Base-by-base conservation (phyloP, 225 moss, liverwort and hornwort genomes). In the Antitrichia curtipendula region DNA sequence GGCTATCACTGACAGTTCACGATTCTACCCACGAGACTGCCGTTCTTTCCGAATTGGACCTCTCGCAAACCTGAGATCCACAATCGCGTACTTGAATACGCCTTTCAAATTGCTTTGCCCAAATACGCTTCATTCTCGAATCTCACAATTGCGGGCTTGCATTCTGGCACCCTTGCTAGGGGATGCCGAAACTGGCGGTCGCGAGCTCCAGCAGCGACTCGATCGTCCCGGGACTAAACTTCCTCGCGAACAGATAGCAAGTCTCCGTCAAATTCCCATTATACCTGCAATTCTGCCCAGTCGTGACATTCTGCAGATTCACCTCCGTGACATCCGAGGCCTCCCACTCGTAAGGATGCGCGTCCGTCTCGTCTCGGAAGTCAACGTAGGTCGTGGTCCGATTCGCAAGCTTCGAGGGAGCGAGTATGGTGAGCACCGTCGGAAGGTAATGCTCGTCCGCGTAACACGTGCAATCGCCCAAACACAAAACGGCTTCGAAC, bases 361-460 rank as follows among this genome's bases (percentile, higher is more conserved):
- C 85, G 12, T 69, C 83, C 8, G 43, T 86, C 38, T 18, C 17
- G 45, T 41, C 56, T 40, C 49, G 82, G 75, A 92, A 94, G 80
- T 91, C 85, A 22, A 90, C 71, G 77, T 82, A 92, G 15, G 89
- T 88, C 29, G 87, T 41, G 8, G 92, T 91, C 66, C 94, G 86
- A 71, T 94, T 91, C 38, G 91, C 92, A 31, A 94, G 80, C 63
- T 80, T 87, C 27, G 84, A 81, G 65, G 94, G 92, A 24, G 88
- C 82, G 34, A 94, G 72, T 56, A 92, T 88, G 40, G 91, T 87
- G n/a, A 94, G 90, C 83, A 94, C 73, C 10, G 94, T 92, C 13
- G 94, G 31, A 10, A 91, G 90, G 88, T 91, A 94, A 62, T 94
- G 94, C 83, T 94, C 94, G 59, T 94, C 94, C 9, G 83, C 73